Evolutionary conservation across 164 flowering plant genomes (phyloP).

Genomic region (Dillenia turbinata): DNA sequence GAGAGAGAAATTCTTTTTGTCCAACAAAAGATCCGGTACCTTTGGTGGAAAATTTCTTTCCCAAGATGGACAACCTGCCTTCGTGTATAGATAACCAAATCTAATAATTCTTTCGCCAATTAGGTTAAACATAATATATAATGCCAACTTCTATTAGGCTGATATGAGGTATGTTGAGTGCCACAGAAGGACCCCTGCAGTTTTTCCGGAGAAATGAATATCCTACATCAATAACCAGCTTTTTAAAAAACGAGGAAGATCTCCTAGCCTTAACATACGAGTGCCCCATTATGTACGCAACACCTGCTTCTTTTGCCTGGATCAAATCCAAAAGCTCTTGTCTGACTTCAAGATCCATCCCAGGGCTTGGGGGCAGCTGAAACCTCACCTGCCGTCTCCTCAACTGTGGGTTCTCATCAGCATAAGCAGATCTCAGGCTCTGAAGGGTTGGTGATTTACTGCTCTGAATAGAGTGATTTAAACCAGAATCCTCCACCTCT

Average conservation of each 20-base stretch:
- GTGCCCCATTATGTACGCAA: constrained; percentile 52
- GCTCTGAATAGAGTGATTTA: constrained; percentile 13
- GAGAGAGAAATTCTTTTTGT: no score
- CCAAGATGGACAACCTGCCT: no score
- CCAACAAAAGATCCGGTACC: no score
- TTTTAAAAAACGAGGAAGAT: constrained; percentile 44
- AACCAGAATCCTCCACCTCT: constrained; percentile 16
- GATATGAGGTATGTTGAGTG: constrained; percentile 48
- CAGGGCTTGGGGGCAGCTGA: constrained; percentile 23
- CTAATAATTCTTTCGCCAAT: no score
- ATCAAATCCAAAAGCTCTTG: constrained; percentile 44
- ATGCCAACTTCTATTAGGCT: constrained; percentile 54
- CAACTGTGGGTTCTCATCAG: constrained; percentile 30
- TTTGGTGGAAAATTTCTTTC: no score
- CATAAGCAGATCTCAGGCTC: constrained; percentile 27
- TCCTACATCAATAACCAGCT: constrained; percentile 37
- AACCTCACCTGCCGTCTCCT: constrained; percentile 36
- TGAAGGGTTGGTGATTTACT: constrained; percentile 34
- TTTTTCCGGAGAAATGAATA: constrained; percentile 51
- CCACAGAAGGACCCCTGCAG: constrained; percentile 52
- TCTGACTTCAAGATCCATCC: constrained; percentile 29
- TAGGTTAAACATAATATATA: constrained; percentile 39
- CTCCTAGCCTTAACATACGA: constrained; percentile 44
- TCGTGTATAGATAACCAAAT: no score
- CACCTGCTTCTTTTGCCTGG: constrained; percentile 44